Evolutionary conservation across 495 filamentous ascomycete genomes (phyloP).

Genomic region (Tuber magnatum): DNA sequence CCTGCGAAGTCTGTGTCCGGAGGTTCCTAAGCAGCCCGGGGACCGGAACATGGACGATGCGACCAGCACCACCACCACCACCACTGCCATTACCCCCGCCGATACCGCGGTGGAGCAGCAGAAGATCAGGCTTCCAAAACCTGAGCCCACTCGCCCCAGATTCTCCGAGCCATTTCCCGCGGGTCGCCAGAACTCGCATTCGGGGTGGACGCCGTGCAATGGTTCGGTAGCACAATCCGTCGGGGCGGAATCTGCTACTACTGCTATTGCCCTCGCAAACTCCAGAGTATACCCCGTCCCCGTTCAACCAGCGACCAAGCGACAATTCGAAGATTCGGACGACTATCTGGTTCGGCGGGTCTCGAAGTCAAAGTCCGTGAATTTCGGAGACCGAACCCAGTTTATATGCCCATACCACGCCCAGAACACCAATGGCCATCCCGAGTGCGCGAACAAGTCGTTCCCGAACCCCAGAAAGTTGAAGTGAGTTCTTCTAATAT

Average conservation of each 20-base stretch:
- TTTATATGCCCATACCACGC: conserved; percentile 32
- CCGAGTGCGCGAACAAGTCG: conserved; percentile 27
- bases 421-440: conserved; percentile 17
- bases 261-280: not conserved
- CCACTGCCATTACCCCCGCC: not conserved
- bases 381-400: conserved; percentile 17
- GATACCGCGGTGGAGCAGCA: not conserved
- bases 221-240: not conserved
- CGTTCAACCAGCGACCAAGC: conserved; percentile 7
- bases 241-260: not conserved
- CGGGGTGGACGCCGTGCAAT: not conserved
- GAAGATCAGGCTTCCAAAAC: not conserved
- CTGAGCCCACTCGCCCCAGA: not conserved
- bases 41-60: not conserved
- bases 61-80: not conserved
- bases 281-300: not conserved
- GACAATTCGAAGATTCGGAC: conserved; percentile 22
- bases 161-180: not conserved
- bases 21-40: not conserved
- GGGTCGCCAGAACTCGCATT: not conserved
- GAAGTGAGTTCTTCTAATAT: conserved; percentile 26
- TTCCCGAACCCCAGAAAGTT: conserved; percentile 40
- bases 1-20: conserved; percentile 7
- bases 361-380: conserved; percentile 4
- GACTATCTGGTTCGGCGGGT: conserved; percentile 9